Evolutionary conservation across 2,329 filamentous ascomycete species (phyloP), one percentile per base, ranked within the genome.

Genomic region (Elsinoe batatas): DNA sequence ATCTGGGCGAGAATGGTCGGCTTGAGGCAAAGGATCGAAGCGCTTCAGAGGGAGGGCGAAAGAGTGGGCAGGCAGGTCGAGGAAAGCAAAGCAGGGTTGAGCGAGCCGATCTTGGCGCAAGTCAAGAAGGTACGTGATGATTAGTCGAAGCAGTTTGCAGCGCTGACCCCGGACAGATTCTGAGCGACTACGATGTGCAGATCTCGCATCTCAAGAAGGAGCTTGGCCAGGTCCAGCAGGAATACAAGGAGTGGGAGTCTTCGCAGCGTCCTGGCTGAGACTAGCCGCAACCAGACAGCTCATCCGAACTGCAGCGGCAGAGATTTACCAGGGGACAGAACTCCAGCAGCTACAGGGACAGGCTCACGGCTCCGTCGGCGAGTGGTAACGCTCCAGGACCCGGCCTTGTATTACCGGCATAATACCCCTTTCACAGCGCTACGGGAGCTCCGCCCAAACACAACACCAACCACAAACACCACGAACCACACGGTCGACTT

Each of bases 141-240:
- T 60, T 33, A 2, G n/a, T 2, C 17, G 26, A 12, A 2, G 5
- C 51, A 22, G 3, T 6, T 47, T 18, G 30, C 33, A 15, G 26
- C 53, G 50, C 62, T 67, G 60, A 67, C 54, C 10, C 17, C 26
- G 20, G 22, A 22, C 60, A 89, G 85, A 84, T 91, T 46, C 71
- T 91, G 63, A 84, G 87, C 64, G 86, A 90, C 65, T 91, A 91
- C 68, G 85, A 91, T 68, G 87, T 84, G 67, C 87, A 91, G 72
- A 76, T 93, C 33, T 70, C 76, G 61, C 85, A 91, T 67, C 74
- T 94, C 60, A 86, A 83, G 70, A 84, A 83, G 65, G 81, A 83
- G 70, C 65, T 84, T 57, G 75, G 74, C 43, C 73, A 79, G 22
- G 75, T 83, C 55, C 76, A 76, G 65, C 77, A 78, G 61, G 81